phyloP scores from a whole-genome alignment of 192 early-diverging fungal species.

The Coemansia sp. region DNA sequence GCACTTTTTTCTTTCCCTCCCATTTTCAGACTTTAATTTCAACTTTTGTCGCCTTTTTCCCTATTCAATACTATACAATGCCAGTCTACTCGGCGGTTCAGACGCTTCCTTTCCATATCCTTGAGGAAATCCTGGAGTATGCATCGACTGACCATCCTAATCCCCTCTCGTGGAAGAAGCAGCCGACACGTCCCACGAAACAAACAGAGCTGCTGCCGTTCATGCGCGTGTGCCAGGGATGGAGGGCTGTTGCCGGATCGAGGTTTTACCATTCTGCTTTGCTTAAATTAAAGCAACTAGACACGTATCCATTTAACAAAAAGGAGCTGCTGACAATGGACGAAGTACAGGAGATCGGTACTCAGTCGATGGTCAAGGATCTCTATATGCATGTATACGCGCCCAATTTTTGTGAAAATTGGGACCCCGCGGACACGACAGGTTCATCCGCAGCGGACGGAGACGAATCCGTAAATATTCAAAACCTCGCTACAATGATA shows the following conservation, averaged over 20 bases:
- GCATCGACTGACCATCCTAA: background rate
- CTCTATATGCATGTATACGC: slow-evolving; percentile 10
- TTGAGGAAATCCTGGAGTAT: slow-evolving; percentile 1
- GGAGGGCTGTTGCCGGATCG: slow-evolving; percentile 17
- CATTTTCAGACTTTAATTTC: background rate
- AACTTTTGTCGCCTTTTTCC: background rate
- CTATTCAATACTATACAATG: slow-evolving; percentile 5
- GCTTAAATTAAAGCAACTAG: background rate
- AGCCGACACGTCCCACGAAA: background rate
- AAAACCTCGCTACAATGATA: background rate
- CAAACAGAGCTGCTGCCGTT: slow-evolving; percentile 6
- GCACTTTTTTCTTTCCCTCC: background rate
- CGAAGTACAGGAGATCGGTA: slow-evolving; percentile 1
- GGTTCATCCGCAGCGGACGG: background rate
- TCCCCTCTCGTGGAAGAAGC: background rate
- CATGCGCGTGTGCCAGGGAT: slow-evolving; percentile 7
- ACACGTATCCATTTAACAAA: background rate
- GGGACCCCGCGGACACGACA: background rate
- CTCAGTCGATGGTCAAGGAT: slow-evolving; percentile 11
- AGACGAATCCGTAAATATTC: too few species aligned
- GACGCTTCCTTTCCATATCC: slow-evolving; percentile 7
- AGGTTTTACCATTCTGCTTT: slow-evolving; percentile 15
- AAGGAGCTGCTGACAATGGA: background rate
- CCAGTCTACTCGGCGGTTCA: slow-evolving; percentile 5
- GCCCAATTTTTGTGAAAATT: background rate